Percentiles rank a stretch among this genome's conserved stretches.
Conservation (phyloP, 208 protist genomes). For the Strigomonas oncopelti region DNA sequence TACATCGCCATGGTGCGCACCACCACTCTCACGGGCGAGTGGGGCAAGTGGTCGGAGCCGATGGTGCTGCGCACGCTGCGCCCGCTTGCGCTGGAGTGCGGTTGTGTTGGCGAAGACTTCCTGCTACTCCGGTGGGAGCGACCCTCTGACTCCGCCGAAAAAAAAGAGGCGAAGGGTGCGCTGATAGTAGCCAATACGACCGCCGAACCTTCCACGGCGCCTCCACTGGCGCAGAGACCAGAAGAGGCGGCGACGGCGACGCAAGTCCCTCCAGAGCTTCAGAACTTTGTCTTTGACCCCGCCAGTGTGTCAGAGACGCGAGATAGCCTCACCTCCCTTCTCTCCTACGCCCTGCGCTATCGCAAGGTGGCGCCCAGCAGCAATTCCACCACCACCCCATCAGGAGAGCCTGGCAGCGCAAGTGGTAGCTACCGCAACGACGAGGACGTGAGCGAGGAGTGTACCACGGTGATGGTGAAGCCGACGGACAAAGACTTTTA, state of each 20-base stretch:
- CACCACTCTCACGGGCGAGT: constrained; percentile 59
- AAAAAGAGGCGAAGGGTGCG: background rate
- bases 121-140: constrained; percentile 64
- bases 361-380: background rate
- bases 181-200: too few species aligned
- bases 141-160: background rate
- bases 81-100: constrained; percentile 54
- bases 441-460: background rate
- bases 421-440: background rate
- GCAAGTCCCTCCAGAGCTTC: background rate
- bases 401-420: background rate
- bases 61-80: constrained; percentile 85
- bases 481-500: background rate
- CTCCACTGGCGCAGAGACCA: too few species aligned
- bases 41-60: constrained; percentile 84
- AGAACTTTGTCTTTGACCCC: background rate
- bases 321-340: background rate
- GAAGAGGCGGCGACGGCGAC: too few species aligned
- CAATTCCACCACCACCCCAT: background rate
- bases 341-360: background rate
- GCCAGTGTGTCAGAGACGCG: background rate
- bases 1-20: constrained; percentile 68
- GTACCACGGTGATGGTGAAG: background rate
- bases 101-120: constrained; percentile 75
- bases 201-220: too few species aligned